Evolutionary conservation across 1,284 basidiomycete species (phyloP).

Genomic region (Ustilago shanxiensis): DNA sequence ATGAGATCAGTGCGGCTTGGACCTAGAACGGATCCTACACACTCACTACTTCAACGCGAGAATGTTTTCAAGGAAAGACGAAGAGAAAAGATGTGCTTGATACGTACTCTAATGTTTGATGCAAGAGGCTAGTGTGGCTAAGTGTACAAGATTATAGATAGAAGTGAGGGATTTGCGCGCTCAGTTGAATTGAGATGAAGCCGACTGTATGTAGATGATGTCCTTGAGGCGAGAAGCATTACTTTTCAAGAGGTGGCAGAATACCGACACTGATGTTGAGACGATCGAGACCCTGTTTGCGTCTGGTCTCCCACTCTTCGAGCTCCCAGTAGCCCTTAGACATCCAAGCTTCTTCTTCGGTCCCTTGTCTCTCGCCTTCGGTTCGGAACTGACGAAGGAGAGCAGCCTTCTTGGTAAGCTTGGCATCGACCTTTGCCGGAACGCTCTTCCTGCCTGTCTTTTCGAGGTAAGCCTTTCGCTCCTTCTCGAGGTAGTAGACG

Average conservation of each 20-base stretch:
- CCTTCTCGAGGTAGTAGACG: slow-evolving; percentile 26
- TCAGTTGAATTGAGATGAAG: not conserved
- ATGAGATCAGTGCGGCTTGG: slow-evolving; percentile 30
- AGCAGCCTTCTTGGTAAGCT: slow-evolving; percentile 30
- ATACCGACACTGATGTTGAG: slow-evolving; percentile 34
- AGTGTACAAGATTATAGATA: slow-evolving; percentile 10
- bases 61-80: not conserved
- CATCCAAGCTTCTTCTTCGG: slow-evolving; percentile 45
- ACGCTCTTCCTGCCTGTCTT: slow-evolving; percentile 31
- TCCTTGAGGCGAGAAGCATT: not conserved
- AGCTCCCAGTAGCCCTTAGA: slow-evolving; percentile 33
- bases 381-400: slow-evolving; percentile 31
- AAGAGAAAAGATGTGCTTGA: not conserved
- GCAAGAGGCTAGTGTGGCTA: not conserved
- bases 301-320: slow-evolving; percentile 39
- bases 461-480: slow-evolving; percentile 21
- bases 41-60: not conserved
- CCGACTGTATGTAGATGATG: not conserved
- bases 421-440: slow-evolving; percentile 24
- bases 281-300: slow-evolving; percentile 25
- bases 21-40: not conserved
- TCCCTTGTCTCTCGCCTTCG: slow-evolving; percentile 32
- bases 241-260: slow-evolving; percentile 36
- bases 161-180: not conserved
- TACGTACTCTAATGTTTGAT: not conserved